Evolutionary conservation across 371 early-diverging fungal species (phyloP), one percentile per base, ranked within the genome.

Genomic region (Mucor indicus): DNA sequence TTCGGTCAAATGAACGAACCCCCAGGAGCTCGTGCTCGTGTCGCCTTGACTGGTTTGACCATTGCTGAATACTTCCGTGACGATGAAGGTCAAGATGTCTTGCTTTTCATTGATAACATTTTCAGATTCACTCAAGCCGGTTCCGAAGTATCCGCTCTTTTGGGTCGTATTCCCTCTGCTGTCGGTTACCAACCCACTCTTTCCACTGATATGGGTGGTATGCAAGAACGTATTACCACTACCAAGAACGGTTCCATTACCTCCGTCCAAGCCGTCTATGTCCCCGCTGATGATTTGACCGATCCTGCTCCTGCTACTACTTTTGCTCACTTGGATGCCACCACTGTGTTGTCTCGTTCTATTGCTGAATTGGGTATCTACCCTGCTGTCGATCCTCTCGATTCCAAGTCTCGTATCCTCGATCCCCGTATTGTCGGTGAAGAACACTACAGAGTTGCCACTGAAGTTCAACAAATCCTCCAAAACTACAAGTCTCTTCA

Each of bases 1-100:
- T 97, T 91, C 81, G 97, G 97, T 59, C 95, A 97, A 80, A 97
- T 97, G 97, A 97, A 97, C 91, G 95, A 95, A 80, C 96, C 97
- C 76, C 97, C 95, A 57, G 97, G 97, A 78, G 97, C 97, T 64
- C 94, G 97, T 90, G 97, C 96, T 60, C 94, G 97, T 90, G 97
- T 96, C 43, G 97, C 97, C 49, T 76, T 96, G 72, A 96, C 97
- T 48, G 97, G 95, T 64, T 77, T 96, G 67, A 96, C 97, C 67
- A 86, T 95, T 60, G 97, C 97, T 64, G 97, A 97, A 80, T 95
- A 97, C 85, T 97, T 97, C 92, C 93, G 96, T 89, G 97, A 97
- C 75, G 86, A 90, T 62, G 97, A 95, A 79, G 96, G 96, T 60
- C 95, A 97, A 80, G 97, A 97, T 76, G 96, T 95, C 89, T 81